Base-by-base conservation (phyloP, 108 stramenopile genomes). In the Fragilariopsis cylindrus region DNA sequence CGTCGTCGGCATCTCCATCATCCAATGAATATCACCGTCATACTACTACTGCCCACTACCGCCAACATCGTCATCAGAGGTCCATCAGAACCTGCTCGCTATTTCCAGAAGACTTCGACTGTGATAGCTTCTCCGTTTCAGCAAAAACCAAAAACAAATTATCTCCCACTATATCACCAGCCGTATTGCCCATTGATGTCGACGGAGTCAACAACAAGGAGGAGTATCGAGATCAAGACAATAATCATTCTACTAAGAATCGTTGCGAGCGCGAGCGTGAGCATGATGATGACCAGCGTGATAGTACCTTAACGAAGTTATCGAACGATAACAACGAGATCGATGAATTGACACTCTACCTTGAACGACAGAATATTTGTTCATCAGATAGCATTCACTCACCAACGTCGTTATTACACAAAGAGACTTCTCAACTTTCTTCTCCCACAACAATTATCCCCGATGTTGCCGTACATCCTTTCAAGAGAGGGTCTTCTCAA, bases 281-380 rank as follows among this genome's bases (percentile, higher is more conserved):
- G 19, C 30, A 21, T 42, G 60, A 62, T 62, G 19, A 43, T 41
- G 50, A 13, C 9, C 13, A 52, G 12, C 12, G 13, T 52, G 50
- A 52, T 52, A 9, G 9, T 52, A 52, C 50, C 12, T 52, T 13
- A 2, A 52, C 13, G 13, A 52, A 52, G 13, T 62, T 42, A 40
- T 11, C 60, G 21, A 5, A 40, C 6, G 13, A 41, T 48, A 21
- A 48, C 46, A 19, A 4, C 44, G 65, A 46, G 65, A 49, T n/a
- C 6, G 65, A 67, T 13, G 65, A 49, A 49, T n/a, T 67, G 47
- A n/a, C 48, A 5, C 15, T n/a, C 4, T 48, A 48, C 46, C n/a
- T 67, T 11, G 65, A 67, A 67, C 65, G 48, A 16, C 39, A 64
- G 8, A 60, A 18, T 60, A 60, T 60, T 60, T 3, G 16, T 41